Conservation (phyloP, 2,329 filamentous ascomycete species). For the Nigrospora sphaerica region DNA sequence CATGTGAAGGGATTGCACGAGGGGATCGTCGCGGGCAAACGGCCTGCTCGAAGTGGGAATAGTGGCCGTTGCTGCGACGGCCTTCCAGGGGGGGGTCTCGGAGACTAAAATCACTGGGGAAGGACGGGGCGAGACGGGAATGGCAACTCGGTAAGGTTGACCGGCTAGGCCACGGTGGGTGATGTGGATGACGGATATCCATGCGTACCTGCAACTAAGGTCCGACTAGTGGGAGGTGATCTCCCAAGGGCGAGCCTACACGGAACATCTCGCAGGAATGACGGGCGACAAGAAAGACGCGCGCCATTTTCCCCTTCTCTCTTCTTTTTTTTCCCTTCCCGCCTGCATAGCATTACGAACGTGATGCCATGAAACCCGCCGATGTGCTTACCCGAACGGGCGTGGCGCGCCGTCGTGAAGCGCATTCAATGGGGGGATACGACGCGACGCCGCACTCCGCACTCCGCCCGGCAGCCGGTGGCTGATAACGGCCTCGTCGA, state of each 20-base stretch:
- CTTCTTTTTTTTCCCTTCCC: not conserved
- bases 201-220: slow-evolving; percentile 3
- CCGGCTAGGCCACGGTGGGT: not conserved
- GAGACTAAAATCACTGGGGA: not conserved
- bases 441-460: too few relatives aligned
- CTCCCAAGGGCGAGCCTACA: not conserved
- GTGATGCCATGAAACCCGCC: too few relatives aligned
- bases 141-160: slow-evolving; percentile 13
- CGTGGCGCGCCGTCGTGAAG: too few relatives aligned
- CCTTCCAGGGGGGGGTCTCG: not conserved
- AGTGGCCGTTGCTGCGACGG: not conserved
- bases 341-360: not conserved
- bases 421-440: too few relatives aligned
- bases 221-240: not conserved
- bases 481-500: too few relatives aligned
- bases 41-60: too few relatives aligned
- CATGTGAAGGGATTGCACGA: too few relatives aligned
- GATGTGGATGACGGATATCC: slow-evolving; percentile 2
- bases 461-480: too few relatives aligned
- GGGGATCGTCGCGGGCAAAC: too few relatives aligned
- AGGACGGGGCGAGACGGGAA: slow-evolving; percentile 11
- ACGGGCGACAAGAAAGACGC: not conserved
- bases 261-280: not conserved
- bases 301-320: not conserved
- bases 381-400: too few relatives aligned